Base-by-base conservation (phyloP, 2,329 filamentous ascomycete species). In the Cordyceps farinosa region DNA sequence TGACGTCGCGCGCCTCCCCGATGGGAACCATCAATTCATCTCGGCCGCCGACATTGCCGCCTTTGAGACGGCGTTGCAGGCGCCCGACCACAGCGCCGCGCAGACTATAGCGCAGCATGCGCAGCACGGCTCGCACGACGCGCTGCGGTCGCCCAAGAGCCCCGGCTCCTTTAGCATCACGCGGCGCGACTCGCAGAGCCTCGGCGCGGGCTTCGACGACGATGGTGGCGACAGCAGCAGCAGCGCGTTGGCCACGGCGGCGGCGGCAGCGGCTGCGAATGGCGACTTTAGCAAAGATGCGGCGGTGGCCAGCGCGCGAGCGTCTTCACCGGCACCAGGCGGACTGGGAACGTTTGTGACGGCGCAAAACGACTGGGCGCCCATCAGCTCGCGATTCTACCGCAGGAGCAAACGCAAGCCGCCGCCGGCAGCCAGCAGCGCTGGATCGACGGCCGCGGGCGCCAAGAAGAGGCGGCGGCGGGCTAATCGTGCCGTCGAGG, bases 311-410 rank as follows among this genome's bases (percentile, higher is more conserved):
- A 76, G 27, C 10, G 57, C 36, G 27, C 34, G 27, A 3, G 47
- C 36, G 10, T 42, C 57, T 3, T 60, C 57, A 15, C 45, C 57
- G 17, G 57, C 47, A 7, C 34, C 47, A 15, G 47, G 48, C 5
- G 57, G 47, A 2, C 76, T 76, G 1, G 77, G 76, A 45, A 77
- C 85, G 56, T 92, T 93, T 73, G 91, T 98, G 70, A 90, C 91
- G 3, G 94, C 95, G 47, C 87, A 96, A 72, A 96, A 96, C 74
- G 95, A 99, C 79, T 99, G 95, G 95, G 88, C 91, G 17, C 95
- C 95, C 0, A 86, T 98, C 13, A 88, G 90, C 69, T 86, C 94
- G 72, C 87, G 84, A 63, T 82, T 93, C 29, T 73, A 78, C 69
- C 69, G 69, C 15, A 67, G 66, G 58, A 80, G 75, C 70, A 72